Conservation (phyloP, 495 filamentous ascomycete species). For the Penicillium malachiteum region DNA sequence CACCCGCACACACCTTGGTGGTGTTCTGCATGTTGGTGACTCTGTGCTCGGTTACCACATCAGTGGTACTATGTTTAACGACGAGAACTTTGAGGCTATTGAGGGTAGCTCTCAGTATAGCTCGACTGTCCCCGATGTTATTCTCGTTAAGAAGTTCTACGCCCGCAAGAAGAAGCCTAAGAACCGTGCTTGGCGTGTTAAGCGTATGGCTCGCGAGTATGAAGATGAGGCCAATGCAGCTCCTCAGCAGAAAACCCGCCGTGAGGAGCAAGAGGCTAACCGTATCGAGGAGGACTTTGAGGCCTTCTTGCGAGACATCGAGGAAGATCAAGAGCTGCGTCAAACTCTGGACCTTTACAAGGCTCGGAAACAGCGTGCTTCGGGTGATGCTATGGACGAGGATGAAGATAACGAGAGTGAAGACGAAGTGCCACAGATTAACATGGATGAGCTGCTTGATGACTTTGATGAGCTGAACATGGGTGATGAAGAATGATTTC, state of each 20-base stretch:
- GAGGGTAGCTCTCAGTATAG: constrained; percentile 67
- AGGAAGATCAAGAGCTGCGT: constrained; percentile 89
- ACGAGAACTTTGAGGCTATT: constrained; percentile 73
- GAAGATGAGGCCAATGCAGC: constrained; percentile 58
- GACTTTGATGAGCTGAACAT: constrained; percentile 83
- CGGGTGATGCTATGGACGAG: constrained; percentile 64
- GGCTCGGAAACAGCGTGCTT: constrained; percentile 41
- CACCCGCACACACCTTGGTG: constrained; percentile 84
- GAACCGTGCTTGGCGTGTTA: constrained; percentile 84
- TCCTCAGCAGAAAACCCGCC: constrained; percentile 44
- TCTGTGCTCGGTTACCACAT: constrained; percentile 89
- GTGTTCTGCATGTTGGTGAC: constrained; percentile 84
- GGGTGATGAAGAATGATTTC: constrained; percentile 42
- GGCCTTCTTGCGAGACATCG: constrained; percentile 93
- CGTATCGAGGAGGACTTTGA: constrained; percentile 89
- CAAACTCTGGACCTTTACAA: constrained; percentile 85
- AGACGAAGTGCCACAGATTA: constrained; percentile 72
- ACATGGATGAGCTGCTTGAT: constrained; percentile 82
- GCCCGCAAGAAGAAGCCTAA: constrained; percentile 83
- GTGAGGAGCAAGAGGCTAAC: constrained; percentile 69
- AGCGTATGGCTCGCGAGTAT: constrained; percentile 88
- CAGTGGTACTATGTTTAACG: constrained; percentile 88
- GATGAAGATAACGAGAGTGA: constrained; percentile 50
- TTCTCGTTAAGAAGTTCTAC: constrained; percentile 96
- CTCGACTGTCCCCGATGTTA: constrained; percentile 81